Base-by-base conservation (phyloP, 1,284 basidiomycete genomes). In the Xerocomus nothofagi region DNA sequence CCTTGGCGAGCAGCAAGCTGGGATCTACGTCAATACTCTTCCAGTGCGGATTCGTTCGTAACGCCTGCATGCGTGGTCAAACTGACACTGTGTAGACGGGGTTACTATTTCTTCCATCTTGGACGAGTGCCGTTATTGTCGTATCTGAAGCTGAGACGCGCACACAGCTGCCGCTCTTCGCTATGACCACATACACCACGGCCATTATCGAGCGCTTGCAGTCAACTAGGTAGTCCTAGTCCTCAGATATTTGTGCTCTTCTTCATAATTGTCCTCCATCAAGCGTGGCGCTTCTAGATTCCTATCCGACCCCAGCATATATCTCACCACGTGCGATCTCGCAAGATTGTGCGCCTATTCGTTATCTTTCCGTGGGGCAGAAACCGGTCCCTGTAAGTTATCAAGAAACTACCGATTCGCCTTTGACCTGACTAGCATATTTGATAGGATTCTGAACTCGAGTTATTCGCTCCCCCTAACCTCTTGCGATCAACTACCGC, bases 401-500 rank as follows among this genome's bases (percentile, higher is more conserved):
- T n/a, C 10, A 11, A 24, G 29, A 36, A 17, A 23, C 17, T 7
- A 33, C 4, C 15, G 6, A 21, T 31, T 39, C 1, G 3, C 18
- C 15, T 39, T 24, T 0, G 23, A 15, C 15, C 41, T 54, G 40
- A 52, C 26, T 2, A 10, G 1, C 8, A 6, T 32, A n/a, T 29
- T 15, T 32, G 11, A 37, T 29, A 66, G 64, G 53, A 62, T 42
- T 26, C 49, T 15, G 44, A 39, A 18, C 62, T 70, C 2, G 54
- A 73, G 41, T 63, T 62, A 3, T 83, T 81, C 48, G 60, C 70
- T 3, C 78, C 82, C 6, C 83, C 84, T 11, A 86, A 86, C 55
- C 71, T 86, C 32, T 59, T 84, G 27, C 79, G 78, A 54, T 73
- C 76, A 3, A 78, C 80, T 2, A 74, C 80, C 1, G 80, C 84